phyloP scores from a whole-genome alignment of 176 grass and related monocot genomes.

The Cenchrus purpureus region DNA sequence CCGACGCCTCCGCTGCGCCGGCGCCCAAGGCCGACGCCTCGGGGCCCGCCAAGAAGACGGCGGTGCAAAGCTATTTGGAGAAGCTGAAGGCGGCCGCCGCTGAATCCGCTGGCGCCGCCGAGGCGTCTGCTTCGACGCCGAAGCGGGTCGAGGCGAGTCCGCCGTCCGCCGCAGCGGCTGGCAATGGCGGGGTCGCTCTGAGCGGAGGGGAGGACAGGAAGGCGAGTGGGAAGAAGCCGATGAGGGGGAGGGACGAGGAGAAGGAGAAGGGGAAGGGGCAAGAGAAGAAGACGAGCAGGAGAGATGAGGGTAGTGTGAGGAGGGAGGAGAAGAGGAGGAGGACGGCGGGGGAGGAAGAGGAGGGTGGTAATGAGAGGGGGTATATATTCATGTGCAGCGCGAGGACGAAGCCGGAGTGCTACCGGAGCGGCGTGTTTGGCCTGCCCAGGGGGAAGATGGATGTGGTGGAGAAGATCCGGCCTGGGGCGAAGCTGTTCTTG shows the following conservation, averaged over 20 bases:
- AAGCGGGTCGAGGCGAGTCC: not conserved
- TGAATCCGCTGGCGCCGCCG: not conserved
- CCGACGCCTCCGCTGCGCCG: not conserved
- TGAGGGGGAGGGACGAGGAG: slow-evolving; percentile 15
- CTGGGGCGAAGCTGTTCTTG: slow-evolving; percentile 59
- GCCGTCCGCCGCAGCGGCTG: not conserved
- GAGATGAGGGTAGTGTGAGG: not conserved
- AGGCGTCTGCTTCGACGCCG: slow-evolving; percentile 18
- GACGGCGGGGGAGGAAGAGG: not conserved
- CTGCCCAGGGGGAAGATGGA: slow-evolving; percentile 59
- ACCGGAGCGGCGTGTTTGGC: slow-evolving; percentile 54
- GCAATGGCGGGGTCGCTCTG: not conserved
- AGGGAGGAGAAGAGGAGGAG: not conserved
- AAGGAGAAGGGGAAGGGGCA: not conserved
- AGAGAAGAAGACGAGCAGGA: not conserved
- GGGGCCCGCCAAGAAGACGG: not conserved
- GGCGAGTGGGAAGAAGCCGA: not conserved
- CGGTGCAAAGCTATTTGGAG: slow-evolving; percentile 22
- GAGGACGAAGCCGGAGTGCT: slow-evolving; percentile 76
- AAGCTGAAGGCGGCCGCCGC: slow-evolving; percentile 27
- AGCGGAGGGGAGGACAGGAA: not conserved
- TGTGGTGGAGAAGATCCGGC: slow-evolving; percentile 64
- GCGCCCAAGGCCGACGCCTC: not conserved
- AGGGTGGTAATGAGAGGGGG: not conserved
- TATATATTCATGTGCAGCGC: slow-evolving; percentile 84